These are phyloP conservation scores for Clavaria fumosa DNA, from an alignment of 768 basidiomycete species.

Conservation along the genomic window DNA sequence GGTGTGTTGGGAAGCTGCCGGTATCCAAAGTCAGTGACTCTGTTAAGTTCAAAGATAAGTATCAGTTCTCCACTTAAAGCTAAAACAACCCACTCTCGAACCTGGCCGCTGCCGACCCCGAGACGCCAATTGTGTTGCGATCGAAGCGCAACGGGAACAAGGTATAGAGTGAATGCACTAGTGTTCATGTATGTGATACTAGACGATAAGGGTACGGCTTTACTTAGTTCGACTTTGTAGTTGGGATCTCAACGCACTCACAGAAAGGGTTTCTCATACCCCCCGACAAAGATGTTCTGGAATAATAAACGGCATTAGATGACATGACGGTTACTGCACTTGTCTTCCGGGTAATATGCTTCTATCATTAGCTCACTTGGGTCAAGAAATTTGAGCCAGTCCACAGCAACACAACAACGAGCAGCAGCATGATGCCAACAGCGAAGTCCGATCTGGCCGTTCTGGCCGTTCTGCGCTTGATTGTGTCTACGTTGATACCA, in stretches of 20 bases:
- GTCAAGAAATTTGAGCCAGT: slow-evolving; percentile 79
- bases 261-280: slow-evolving; percentile 88
- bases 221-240: no score
- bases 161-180: slow-evolving; percentile 73
- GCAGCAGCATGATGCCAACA: slow-evolving; percentile 51
- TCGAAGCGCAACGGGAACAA: slow-evolving; percentile 56
- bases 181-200: slow-evolving; percentile 89
- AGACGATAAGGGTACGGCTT: slow-evolving; percentile 3
- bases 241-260: no score
- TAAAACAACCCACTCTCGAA: no score
- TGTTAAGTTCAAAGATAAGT: no score
- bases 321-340: background rate
- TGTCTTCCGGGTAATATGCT: background rate
- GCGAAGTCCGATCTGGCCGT: slow-evolving; percentile 55
- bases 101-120: slow-evolving; percentile 2
- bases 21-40: no score
- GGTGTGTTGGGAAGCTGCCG: no score
- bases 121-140: slow-evolving; percentile 11
- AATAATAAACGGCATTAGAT: background rate
- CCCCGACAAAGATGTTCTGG: slow-evolving; percentile 37
- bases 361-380: slow-evolving; percentile 31
- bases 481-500: no score
- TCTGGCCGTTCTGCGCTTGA: slow-evolving; percentile 75
- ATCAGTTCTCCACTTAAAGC: no score
- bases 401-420: slow-evolving; percentile 77